These are phyloP conservation scores for Reticulascus tulasneorum DNA, from an alignment of 2,329 filamentous ascomycete genomes.

Conservation along the genomic window DNA sequence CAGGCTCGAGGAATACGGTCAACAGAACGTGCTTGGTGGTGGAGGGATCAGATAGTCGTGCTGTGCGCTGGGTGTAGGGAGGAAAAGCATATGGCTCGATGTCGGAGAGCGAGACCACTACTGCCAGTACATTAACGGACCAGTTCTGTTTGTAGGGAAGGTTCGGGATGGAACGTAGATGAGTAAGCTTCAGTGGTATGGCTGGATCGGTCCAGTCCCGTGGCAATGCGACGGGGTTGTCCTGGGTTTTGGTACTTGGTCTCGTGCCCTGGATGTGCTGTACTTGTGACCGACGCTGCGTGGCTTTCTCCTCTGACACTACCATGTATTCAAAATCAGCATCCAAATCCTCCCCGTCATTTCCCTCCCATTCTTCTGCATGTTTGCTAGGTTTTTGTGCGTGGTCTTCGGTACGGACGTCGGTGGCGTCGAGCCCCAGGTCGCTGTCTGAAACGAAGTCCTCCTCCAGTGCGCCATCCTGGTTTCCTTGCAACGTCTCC, in stretches of 20 bases:
- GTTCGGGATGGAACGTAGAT: conserved; percentile 43
- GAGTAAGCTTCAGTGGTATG: conserved; percentile 47
- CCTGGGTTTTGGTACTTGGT: not conserved
- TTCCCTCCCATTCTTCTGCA: conserved; percentile 12
- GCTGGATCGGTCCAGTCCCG: conserved; percentile 37
- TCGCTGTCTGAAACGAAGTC: conserved; percentile 10
- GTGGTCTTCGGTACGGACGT: not conserved
- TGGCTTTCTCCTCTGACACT: conserved; percentile 14
- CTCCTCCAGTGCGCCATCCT: conserved; percentile 1
- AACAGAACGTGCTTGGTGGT: conserved; percentile 49
- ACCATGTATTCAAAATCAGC: conserved; percentile 30
- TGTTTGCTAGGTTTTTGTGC: not conserved
- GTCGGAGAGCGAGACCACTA: conserved; percentile 43
- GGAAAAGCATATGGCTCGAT: conserved; percentile 46
- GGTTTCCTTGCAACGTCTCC: not conserved
- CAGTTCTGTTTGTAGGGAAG: conserved; percentile 56
- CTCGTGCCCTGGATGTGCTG: too few species aligned
- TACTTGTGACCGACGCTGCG: conserved; percentile 1
- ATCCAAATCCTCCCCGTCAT: conserved; percentile 14
- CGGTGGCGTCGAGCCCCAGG: conserved; percentile 7
- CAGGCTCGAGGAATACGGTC: conserved; percentile 51
- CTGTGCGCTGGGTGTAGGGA: conserved; percentile 48
- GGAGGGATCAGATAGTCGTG: conserved; percentile 47
- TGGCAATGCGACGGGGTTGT: conserved; percentile 29
- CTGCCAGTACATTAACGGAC: conserved; percentile 51